Percentiles rank a stretch among this genome's conserved stretches.
Conservation (phyloP, 495 filamentous ascomycete species). For the Eremomyces bilateralis region DNA sequence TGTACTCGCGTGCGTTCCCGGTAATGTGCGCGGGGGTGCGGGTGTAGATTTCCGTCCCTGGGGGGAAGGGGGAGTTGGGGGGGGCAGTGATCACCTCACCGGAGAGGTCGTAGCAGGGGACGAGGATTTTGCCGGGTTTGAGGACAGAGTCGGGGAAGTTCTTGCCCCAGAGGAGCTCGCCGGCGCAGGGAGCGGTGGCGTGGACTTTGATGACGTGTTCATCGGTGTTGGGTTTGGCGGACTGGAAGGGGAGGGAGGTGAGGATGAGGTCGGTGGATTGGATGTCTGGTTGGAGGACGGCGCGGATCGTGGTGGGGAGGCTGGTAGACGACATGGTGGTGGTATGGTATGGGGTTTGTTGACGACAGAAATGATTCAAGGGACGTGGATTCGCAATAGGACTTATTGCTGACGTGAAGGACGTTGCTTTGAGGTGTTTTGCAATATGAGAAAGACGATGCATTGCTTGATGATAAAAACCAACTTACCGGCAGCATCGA, state of each 20-base stretch:
- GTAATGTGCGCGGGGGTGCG: conserved; percentile 24
- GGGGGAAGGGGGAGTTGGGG: conserved; percentile 24
- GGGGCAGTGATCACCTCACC: conserved; percentile 30
- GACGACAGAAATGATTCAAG: too few species aligned
- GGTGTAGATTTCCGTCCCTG: conserved; percentile 32
- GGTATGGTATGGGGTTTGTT: too few species aligned
- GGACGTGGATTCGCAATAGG: too few species aligned
- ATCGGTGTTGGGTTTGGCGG: conserved; percentile 4
- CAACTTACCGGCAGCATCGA: too few species aligned
- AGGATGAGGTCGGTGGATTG: conserved; percentile 1
- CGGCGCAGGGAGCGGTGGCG: conserved; percentile 32
- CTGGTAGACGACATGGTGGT: neutral
- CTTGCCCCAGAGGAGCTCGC: conserved; percentile 28
- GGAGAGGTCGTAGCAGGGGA: conserved; percentile 36
- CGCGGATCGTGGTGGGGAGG: neutral
- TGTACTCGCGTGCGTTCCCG: conserved; percentile 31
- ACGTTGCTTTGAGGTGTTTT: too few species aligned
- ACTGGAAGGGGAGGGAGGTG: conserved; percentile 5
- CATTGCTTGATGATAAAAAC: too few species aligned
- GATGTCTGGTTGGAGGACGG: neutral
- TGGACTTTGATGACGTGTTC: conserved; percentile 39
- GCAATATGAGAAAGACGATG: too few species aligned
- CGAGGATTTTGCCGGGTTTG: conserved; percentile 22
- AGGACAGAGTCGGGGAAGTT: conserved; percentile 26
- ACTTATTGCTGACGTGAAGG: too few species aligned